Evolutionary conservation across 805 yeast species (phyloP), one percentile per base, ranked within the genome.

Genomic region (Sugiyamaella lignohabitans): DNA sequence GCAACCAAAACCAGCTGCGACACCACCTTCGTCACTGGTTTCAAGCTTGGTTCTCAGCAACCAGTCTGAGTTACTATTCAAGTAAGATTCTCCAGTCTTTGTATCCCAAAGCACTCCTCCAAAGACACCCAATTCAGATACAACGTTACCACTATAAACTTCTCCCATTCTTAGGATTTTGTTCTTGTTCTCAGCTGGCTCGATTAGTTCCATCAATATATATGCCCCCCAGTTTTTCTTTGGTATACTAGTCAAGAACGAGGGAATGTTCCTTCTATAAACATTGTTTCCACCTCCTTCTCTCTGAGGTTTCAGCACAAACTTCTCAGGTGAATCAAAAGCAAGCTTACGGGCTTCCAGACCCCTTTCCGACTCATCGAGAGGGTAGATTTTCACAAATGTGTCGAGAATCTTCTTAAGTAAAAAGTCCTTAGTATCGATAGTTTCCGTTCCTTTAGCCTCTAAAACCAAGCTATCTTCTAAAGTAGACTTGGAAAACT

Each of bases 231-330:
- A 91, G 34, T 84, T 84, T 17, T 72, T 67, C 58, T 83, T 79
- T 8, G 81, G 79, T 8, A 86, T 58, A 0, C 69, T 54, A 10
- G 72, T 60, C 57, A 93, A 67, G 59, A 87, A 91, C 0, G 52
- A 69, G 1, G 96, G 96, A 48, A 93, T 93, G 57, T 87, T 84
- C 32, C 79, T 78, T 59, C 86, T 85, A 66, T 93, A 93, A 46
- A 93, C 77, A 62, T 93, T 93, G 64, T 93, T 88, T 17, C 98
- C 98, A 40, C 99, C 99, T 35, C 99, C 99, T 70, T 93, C 99
- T 69, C 99, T 78, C 66, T 93, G 98, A 3, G 99, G 99, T 61
- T 93, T 93, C 57, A 93, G 72, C 1, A 93, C 99, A 62, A 71
- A 93, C 20, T 74, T 72, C 45, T 77, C 78, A 0, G 96, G 91